phyloP scores from a whole-genome alignment of 805 yeast species.

The Scheffersomyces amazonensis region DNA sequence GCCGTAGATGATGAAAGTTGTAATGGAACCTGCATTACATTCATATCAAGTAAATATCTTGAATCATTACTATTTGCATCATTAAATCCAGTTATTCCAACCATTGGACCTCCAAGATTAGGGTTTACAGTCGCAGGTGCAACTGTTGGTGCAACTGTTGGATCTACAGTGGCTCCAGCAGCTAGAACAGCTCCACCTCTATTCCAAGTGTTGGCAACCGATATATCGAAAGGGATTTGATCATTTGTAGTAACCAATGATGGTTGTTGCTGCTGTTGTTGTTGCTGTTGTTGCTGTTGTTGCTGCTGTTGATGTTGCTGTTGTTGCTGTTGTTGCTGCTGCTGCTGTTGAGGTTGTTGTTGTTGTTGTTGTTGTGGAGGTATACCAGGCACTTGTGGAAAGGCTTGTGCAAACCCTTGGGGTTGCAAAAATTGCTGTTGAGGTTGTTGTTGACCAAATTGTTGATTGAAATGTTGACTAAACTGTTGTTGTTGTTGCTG shows the following conservation, averaged over 20 bases:
- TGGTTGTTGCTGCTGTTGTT: not conserved
- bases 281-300: not conserved
- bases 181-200: slow-evolving; percentile 2
- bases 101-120: not conserved
- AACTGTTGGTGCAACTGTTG: slow-evolving; percentile 11
- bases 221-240: not conserved
- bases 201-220: not conserved
- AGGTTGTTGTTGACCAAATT: slow-evolving; percentile 16
- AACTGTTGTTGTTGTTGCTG: slow-evolving; percentile 9
- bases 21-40: slow-evolving; percentile 1
- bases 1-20: not conserved
- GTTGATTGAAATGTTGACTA: slow-evolving; percentile 12
- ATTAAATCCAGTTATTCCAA: not conserved
- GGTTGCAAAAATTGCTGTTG: slow-evolving; percentile 5
- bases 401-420: slow-evolving; percentile 2
- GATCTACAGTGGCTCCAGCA: slow-evolving; percentile 8
- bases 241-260: not conserved
- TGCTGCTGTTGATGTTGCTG: not conserved
- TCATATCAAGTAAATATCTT: not conserved
- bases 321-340: slow-evolving; percentile 4
- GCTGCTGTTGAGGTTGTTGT: slow-evolving; percentile 1
- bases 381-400: slow-evolving; percentile 4
- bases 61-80: not conserved
- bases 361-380: not conserved
- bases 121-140: slow-evolving; percentile 1